These are phyloP conservation scores for Patellaria atrata DNA, from an alignment of 495 filamentous ascomycete species.

Conservation along the genomic window DNA sequence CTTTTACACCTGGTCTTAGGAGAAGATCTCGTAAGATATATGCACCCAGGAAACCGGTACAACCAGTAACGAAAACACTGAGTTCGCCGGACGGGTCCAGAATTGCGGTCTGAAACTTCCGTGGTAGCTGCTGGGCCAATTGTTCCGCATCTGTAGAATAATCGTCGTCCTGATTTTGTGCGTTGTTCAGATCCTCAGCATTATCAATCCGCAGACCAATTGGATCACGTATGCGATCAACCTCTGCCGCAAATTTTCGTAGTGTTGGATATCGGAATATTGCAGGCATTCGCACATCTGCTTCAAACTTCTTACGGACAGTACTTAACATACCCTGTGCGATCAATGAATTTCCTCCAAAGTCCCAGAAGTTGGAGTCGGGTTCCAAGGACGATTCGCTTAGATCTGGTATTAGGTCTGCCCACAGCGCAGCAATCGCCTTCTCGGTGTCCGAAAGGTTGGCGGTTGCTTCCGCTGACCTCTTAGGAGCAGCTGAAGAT, in stretches of 20 bases:
- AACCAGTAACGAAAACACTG: constrained; percentile 75
- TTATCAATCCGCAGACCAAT: constrained; percentile 23
- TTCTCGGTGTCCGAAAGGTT: constrained; percentile 50
- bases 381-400: constrained; percentile 45
- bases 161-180: constrained; percentile 33
- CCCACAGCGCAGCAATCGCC: constrained; percentile 55
- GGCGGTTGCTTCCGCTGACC: constrained; percentile 21
- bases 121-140: constrained; percentile 37
- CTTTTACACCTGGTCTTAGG: constrained; percentile 39
- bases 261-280: constrained; percentile 69
- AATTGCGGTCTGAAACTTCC: constrained; percentile 26
- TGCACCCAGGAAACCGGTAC: constrained; percentile 81
- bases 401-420: constrained; percentile 30
- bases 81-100: constrained; percentile 24
- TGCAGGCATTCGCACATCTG: constrained; percentile 58
- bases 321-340: constrained; percentile 74
- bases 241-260: constrained; percentile 53
- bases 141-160: constrained; percentile 55
- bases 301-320: constrained; percentile 46
- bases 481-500: constrained; percentile 28
- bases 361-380: constrained; percentile 69
- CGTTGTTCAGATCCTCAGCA: constrained; percentile 14
- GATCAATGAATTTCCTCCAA: constrained; percentile 76
- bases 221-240: constrained; percentile 46
- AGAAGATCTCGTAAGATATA: constrained; percentile 68